Evolutionary conservation across 495 filamentous ascomycete species (phyloP).

Genomic region (Penicillium manginii): DNA sequence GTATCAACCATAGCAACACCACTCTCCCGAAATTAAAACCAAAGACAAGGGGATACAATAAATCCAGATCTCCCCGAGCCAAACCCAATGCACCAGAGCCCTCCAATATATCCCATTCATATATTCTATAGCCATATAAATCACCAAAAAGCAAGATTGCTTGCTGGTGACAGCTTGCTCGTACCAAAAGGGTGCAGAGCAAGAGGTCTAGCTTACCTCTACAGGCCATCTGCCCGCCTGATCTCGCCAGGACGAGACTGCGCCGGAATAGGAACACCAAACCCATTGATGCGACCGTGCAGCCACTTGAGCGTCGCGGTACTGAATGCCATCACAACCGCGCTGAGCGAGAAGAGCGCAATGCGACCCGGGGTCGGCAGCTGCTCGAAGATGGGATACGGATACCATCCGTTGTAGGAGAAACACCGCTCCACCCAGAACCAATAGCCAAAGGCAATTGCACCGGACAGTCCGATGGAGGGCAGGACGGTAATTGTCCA

Average conservation of each 20-base stretch:
- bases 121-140: no score
- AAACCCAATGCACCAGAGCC: no score
- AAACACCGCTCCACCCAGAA: slow-evolving; percentile 86
- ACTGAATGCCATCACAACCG: slow-evolving; percentile 70
- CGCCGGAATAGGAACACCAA: slow-evolving; percentile 29
- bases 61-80: no score
- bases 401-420: slow-evolving; percentile 79
- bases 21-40: no score
- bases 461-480: slow-evolving; percentile 62
- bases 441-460: slow-evolving; percentile 79
- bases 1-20: no score
- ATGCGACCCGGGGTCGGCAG: slow-evolving; percentile 64
- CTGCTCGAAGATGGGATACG: slow-evolving; percentile 80
- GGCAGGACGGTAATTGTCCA: slow-evolving; percentile 70
- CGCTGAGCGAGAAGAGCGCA: slow-evolving; percentile 70
- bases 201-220: slow-evolving; percentile 3
- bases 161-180: no score
- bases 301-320: slow-evolving; percentile 68
- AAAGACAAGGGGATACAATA: no score
- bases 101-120: no score
- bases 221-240: slow-evolving; percentile 30
- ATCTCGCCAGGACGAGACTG: slow-evolving; percentile 38
- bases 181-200: slow-evolving; percentile 1
- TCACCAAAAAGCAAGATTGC: no score
- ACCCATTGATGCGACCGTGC: slow-evolving; percentile 72